Conservation (phyloP, 768 basidiomycete species). For the Phanerodontia chrysosporium region DNA sequence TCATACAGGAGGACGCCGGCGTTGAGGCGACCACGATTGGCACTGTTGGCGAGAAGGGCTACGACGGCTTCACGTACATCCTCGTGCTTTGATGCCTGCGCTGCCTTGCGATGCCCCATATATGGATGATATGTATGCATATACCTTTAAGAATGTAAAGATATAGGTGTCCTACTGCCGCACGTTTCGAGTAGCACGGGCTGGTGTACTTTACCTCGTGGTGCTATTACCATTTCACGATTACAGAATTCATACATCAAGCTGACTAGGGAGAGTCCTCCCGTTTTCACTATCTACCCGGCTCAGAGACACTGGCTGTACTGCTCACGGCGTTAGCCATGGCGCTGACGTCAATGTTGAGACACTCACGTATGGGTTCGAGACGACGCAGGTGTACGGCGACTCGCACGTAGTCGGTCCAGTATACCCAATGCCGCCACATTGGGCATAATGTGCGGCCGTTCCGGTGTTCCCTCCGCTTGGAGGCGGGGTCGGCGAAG, state of each 20-base stretch:
- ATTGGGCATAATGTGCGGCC: slow-evolving; percentile 16
- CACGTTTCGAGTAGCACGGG: too few species aligned
- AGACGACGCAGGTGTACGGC: slow-evolving; percentile 7
- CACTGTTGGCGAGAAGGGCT: slow-evolving; percentile 32
- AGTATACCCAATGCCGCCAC: slow-evolving; percentile 19
- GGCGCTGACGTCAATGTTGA: background rate
- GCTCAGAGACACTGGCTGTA: background rate
- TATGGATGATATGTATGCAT: too few species aligned
- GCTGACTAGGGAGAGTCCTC: too few species aligned
- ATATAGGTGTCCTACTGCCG: too few species aligned
- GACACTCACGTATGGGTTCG: background rate
- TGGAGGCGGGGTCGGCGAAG: too few species aligned
- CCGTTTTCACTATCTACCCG: too few species aligned
- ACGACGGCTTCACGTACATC: slow-evolving; percentile 27
- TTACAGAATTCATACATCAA: too few species aligned
- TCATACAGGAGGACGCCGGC: slow-evolving; percentile 42
- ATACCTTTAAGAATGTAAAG: too few species aligned
- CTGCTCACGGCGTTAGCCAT: background rate
- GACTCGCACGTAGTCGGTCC: slow-evolving; percentile 11
- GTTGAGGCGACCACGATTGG: slow-evolving; percentile 35
- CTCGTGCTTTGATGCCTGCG: slow-evolving; percentile 8
- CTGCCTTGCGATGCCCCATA: too few species aligned
- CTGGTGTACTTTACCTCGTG: too few species aligned
- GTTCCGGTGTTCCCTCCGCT: background rate
- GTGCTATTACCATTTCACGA: too few species aligned